These are phyloP conservation scores for Fragilaria radians DNA, from an alignment of 108 stramenopile species.

Conservation along the genomic window DNA sequence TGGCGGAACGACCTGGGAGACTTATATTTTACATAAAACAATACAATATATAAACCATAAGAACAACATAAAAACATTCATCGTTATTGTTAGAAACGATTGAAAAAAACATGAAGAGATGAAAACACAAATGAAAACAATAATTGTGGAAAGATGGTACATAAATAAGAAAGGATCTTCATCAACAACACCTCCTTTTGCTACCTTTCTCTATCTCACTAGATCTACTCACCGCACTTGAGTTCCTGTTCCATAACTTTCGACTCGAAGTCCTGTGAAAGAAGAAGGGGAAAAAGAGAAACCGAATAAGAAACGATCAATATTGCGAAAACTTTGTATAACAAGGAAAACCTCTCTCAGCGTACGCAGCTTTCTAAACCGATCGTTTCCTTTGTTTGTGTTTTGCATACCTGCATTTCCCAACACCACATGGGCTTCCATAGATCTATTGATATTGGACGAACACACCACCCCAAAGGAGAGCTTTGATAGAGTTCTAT, in stretches of 20 bases:
- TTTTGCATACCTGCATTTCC: slow-evolving; percentile 66
- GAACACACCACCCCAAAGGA: slow-evolving; percentile 86
- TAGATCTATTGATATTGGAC: slow-evolving; percentile 89
- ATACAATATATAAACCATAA: not conserved
- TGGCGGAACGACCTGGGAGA: slow-evolving; percentile 53
- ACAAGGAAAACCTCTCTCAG: not conserved
- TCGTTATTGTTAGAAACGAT: not conserved
- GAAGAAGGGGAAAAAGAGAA: slow-evolving; percentile 3
- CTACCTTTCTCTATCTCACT: not conserved
- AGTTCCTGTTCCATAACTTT: slow-evolving; percentile 87
- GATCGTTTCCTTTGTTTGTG: not conserved
- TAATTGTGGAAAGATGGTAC: not conserved
- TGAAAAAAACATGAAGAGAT: not conserved
- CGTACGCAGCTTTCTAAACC: not conserved
- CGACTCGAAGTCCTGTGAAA: slow-evolving; percentile 57
- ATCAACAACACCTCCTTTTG: too few relatives aligned
- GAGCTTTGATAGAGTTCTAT: slow-evolving; percentile 45
- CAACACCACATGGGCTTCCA: slow-evolving; percentile 87
- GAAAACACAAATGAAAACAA: not conserved
- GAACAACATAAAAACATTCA: not conserved
- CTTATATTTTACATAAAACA: not conserved
- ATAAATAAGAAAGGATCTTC: too few relatives aligned
- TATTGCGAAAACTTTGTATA: not conserved
- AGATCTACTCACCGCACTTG: slow-evolving; percentile 55
- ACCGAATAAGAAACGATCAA: not conserved